Evolutionary conservation across 768 basidiomycete genomes (phyloP).

Genomic region (Russula foetens): DNA sequence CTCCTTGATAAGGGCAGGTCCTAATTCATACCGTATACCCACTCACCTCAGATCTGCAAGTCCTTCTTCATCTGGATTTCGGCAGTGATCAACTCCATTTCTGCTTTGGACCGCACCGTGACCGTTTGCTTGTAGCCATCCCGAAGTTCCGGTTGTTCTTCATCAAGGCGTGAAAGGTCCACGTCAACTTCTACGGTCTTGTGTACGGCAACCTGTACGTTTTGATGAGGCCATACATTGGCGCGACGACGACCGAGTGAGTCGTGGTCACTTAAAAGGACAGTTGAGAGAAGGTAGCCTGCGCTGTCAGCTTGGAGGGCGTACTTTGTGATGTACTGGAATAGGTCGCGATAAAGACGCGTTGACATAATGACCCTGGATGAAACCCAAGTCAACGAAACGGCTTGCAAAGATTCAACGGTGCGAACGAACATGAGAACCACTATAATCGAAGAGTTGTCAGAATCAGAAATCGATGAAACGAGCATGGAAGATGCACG

Average conservation of each 20-base stretch:
- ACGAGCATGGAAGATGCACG: neutral
- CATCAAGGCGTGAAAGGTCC: conserved; percentile 4
- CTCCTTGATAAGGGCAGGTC: neutral
- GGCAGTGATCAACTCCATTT: conserved; percentile 2
- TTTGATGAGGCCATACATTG: neutral
- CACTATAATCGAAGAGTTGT: conserved; percentile 3
- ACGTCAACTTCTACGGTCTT: conserved; percentile 12
- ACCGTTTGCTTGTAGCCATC: neutral
- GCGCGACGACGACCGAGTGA: conserved; percentile 13
- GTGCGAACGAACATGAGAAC: conserved; percentile 13
- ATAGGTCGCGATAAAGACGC: conserved; percentile 16
- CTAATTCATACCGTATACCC: neutral
- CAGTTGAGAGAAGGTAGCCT: conserved; percentile 5
- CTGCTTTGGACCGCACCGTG: conserved; percentile 6
- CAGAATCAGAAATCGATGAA: neutral
- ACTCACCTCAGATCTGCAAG: conserved; percentile 16
- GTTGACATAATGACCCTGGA: conserved; percentile 16
- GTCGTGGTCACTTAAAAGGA: conserved; percentile 16
- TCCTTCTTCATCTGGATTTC: conserved; percentile 16
- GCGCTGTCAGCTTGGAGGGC: neutral
- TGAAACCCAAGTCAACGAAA: neutral
- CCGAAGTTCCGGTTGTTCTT: neutral
- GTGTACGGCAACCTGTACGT: conserved; percentile 15
- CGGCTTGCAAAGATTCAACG: neutral
- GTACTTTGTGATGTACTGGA: conserved; percentile 19